Conservation (phyloP, 352 stramenopile genomes). For the Phytophthora europaea region DNA sequence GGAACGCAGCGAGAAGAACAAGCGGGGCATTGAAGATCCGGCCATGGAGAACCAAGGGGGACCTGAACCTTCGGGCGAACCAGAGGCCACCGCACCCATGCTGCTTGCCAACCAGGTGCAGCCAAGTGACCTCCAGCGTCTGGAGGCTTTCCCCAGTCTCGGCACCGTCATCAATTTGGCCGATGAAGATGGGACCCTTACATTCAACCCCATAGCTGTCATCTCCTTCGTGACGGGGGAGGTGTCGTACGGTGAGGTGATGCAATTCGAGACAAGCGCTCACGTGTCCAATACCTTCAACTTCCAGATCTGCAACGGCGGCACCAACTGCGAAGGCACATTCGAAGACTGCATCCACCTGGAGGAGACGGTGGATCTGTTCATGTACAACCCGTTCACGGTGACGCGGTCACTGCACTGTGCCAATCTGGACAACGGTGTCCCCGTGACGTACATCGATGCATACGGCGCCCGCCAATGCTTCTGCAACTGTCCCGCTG, state of each 20-base stretch:
- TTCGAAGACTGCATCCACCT: slow-evolving; percentile 54
- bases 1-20: slow-evolving; percentile 39
- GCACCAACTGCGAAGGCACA: slow-evolving; percentile 17
- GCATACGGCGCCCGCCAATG: slow-evolving; percentile 48
- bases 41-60: slow-evolving; percentile 24
- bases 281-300: slow-evolving; percentile 50
- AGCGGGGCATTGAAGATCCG: slow-evolving; percentile 22
- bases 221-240: slow-evolving; percentile 54
- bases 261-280: slow-evolving; percentile 32
- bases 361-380: slow-evolving; percentile 50
- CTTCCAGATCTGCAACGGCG: slow-evolving; percentile 45
- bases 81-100: neutral
- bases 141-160: slow-evolving; percentile 49
- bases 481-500: slow-evolving; percentile 65
- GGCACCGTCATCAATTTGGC: slow-evolving; percentile 39
- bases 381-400: slow-evolving; percentile 74
- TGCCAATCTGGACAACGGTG: slow-evolving; percentile 37
- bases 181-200: slow-evolving; percentile 7
- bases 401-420: slow-evolving; percentile 53
- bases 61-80: neutral
- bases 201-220: slow-evolving; percentile 37
- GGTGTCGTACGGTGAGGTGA: slow-evolving; percentile 51
- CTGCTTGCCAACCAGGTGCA: slow-evolving; percentile 29
- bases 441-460: slow-evolving; percentile 63
- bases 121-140: slow-evolving; percentile 36